Conservation (phyloP, 2,329 filamentous ascomycete genomes). For the Ilyonectria destructans region DNA sequence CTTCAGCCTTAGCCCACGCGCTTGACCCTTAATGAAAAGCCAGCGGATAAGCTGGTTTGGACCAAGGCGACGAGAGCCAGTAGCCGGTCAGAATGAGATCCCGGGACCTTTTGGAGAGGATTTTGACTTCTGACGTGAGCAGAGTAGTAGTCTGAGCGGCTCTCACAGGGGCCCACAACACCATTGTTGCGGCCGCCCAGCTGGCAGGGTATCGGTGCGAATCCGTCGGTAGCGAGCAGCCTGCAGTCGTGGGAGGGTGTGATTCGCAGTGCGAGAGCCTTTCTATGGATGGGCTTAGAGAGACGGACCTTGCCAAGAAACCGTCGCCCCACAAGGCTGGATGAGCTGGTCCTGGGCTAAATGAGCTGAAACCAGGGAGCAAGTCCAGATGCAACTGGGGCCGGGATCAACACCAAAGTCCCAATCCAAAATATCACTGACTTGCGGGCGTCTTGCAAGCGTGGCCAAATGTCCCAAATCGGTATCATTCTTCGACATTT, state of each 20-base stretch:
- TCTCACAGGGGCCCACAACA: background rate
- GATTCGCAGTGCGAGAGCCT: slow-evolving; percentile 7
- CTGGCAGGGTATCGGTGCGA: background rate
- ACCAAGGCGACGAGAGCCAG: slow-evolving; percentile 8
- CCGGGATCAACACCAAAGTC: slow-evolving; percentile 33
- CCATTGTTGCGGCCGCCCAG: slow-evolving; percentile 3
- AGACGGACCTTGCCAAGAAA: slow-evolving; percentile 21
- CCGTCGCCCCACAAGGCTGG: slow-evolving; percentile 37
- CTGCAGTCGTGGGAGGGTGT: slow-evolving; percentile 11
- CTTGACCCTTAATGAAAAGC: slow-evolving; percentile 17
- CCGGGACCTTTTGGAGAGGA: background rate
- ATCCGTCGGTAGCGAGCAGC: background rate
- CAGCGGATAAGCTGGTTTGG: background rate
- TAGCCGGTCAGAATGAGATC: background rate
- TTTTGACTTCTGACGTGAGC: slow-evolving; percentile 35
- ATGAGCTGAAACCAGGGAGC: slow-evolving; percentile 27
- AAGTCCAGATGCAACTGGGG: slow-evolving; percentile 5
- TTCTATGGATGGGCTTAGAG: slow-evolving; percentile 11
- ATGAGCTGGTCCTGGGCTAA: slow-evolving; percentile 35
- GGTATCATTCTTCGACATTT: slow-evolving; percentile 31
- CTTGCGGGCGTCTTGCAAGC: background rate
- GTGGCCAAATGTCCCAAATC: slow-evolving; percentile 21
- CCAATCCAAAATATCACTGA: slow-evolving; percentile 13
- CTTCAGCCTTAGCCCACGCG: slow-evolving; percentile 6
- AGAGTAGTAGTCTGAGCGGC: slow-evolving; percentile 2